A percentile compares a stretch with the other conserved stretches of the same genome.
These are phyloP conservation scores for Clathrospora elynae DNA, from an alignment of 2,329 filamentous ascomycete species.

Conservation along the genomic window DNA sequence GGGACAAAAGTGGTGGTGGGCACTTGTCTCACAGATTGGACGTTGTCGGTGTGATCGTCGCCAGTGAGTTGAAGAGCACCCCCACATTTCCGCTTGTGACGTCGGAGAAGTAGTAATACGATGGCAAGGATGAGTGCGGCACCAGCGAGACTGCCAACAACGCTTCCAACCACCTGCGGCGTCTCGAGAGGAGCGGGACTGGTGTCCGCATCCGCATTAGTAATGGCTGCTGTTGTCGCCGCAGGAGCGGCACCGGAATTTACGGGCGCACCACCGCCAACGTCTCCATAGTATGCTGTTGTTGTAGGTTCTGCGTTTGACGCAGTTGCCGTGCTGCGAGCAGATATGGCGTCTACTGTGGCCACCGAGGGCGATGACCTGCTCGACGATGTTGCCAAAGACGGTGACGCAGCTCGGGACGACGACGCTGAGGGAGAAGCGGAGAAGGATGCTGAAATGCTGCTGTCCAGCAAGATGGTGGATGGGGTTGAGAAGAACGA, in stretches of 20 bases:
- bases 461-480: conserved; percentile 2
- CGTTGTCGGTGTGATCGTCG: conserved; percentile 31
- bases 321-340: conserved; percentile 16
- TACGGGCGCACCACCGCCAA: conserved; percentile 21
- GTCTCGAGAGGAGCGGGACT: conserved; percentile 49
- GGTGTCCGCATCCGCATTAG: conserved; percentile 12
- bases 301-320: conserved; percentile 15
- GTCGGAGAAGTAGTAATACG: conserved; percentile 59
- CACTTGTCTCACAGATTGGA: conserved; percentile 47
- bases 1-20: conserved; percentile 47
- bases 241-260: conserved; percentile 23
- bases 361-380: conserved; percentile 13
- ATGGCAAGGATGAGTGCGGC: conserved; percentile 57
- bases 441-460: conserved; percentile 10
- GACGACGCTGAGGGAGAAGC: conserved; percentile 18
- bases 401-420: too few species aligned
- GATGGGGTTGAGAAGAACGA: conserved; percentile 5
- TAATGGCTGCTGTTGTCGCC: conserved; percentile 16
- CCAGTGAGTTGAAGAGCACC: conserved; percentile 40
- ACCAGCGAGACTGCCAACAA: conserved; percentile 66
- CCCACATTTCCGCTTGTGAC: conserved; percentile 52
- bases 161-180: conserved; percentile 63
- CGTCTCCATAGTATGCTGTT: conserved; percentile 17
- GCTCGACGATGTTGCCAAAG: conserved; percentile 20
- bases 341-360: conserved; percentile 17